Base-by-base conservation (phyloP, 2,329 filamentous ascomycete species). In the Aspergillus japonicus region DNA sequence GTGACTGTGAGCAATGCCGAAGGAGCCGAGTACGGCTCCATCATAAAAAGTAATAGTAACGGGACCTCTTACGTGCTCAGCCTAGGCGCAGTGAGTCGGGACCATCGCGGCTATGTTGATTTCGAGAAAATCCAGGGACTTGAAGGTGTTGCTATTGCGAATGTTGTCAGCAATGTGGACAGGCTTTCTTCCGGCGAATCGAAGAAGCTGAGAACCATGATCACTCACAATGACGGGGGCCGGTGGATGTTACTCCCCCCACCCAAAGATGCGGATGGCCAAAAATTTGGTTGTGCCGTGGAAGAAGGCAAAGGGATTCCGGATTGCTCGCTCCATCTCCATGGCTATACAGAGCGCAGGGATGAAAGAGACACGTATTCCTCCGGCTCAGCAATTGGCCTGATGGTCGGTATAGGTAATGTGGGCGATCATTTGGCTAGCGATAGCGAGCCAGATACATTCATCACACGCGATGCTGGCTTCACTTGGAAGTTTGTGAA, bases 1-100 rank as follows among this genome's bases (percentile, higher is more conserved):
- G 94, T 98, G 50, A 92, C 90, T 0, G 91, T 91, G 47, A 89
- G 90, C 68, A 84, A 83, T 47, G 80, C 80, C 3, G 73, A 81
- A 54, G 88, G 86, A 19, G 85, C 84, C 54, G 85, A 89, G 61
- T 92, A 90, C 68, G 95, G 95, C 42, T 89, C 89, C 24, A 91
- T 99, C 67, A 87, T 99, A 77, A 99, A 98, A 85, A 97, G 92
- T 72, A 99, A 99, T 80, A 97, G 92, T 69, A 98, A 99, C 72
- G 95, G 95, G 56, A 99, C 95, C 0, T 95, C 90, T 1, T 99
- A 97, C 70, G 91, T 96, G 12, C 80, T 96, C 64, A 96, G 91
- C 75, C 82, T 95, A 24, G 81, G 85, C 52, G 86, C 86, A 21
- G 92, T 98, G 71, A 97, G 98, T 75, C 86, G 91, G 67, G 87